Conservation (phyloP, 2,329 filamentous ascomycete genomes). For the Periconia sp. region DNA sequence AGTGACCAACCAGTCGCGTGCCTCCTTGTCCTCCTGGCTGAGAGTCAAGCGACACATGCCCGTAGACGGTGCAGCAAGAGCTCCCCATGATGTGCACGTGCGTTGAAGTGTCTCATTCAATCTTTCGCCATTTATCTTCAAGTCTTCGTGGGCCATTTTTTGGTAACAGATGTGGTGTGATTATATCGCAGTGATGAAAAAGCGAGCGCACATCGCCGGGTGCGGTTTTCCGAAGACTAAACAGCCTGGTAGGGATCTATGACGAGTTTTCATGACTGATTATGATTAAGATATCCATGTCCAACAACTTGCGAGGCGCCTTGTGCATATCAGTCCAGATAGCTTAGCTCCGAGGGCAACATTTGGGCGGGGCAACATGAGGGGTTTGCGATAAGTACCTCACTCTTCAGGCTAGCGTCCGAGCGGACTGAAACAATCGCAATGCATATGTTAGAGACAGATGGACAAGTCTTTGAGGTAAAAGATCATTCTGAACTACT, state of each 20-base stretch:
- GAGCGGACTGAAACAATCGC: neutral
- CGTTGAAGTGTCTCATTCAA: slow-evolving; percentile 26
- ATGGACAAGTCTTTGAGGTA: neutral
- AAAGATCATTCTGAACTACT: neutral
- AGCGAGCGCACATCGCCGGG: slow-evolving; percentile 1
- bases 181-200: neutral
- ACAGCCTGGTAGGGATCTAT: neutral
- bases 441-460: neutral
- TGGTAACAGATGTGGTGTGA: neutral
- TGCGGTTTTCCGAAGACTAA: slow-evolving; percentile 8
- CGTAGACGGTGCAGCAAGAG: slow-evolving; percentile 44
- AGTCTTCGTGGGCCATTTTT: slow-evolving; percentile 5
- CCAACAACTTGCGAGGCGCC: neutral
- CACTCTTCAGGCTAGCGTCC: slow-evolving; percentile 17
- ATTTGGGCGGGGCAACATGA: slow-evolving; percentile 20
- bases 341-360: slow-evolving; percentile 2
- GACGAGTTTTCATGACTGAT: neutral
- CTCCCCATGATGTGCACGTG: slow-evolving; percentile 32
- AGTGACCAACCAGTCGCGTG: slow-evolving; percentile 32
- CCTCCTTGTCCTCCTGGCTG: slow-evolving; percentile 29
- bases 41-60: slow-evolving; percentile 76
- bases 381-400: slow-evolving; percentile 26
- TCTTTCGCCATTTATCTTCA: slow-evolving; percentile 26
- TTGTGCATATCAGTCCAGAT: neutral
- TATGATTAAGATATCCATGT: neutral